A percentile compares a stretch with the other conserved stretches of the same genome.
Conservation (phyloP, 1,139 yeast genomes). For the Yamadazyma oceani region DNA sequence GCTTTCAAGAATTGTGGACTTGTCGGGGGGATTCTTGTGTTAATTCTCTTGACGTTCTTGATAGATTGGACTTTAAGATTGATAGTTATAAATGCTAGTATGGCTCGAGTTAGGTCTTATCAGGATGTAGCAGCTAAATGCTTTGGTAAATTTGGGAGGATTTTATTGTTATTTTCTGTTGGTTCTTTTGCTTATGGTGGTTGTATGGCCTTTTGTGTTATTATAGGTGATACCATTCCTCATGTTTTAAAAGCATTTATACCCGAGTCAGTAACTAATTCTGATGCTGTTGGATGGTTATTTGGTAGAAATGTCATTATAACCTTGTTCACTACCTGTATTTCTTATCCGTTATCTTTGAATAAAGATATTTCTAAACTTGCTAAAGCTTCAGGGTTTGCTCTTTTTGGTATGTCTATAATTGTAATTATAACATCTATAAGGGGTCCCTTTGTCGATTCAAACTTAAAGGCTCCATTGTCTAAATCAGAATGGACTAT, state of each 20-base stretch:
- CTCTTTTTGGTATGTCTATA: slow-evolving; percentile 77
- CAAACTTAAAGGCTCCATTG: slow-evolving; percentile 48
- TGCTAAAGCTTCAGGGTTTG: slow-evolving; percentile 87
- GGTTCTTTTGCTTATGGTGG: slow-evolving; percentile 95
- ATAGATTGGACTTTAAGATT: slow-evolving; percentile 86
- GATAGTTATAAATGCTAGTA: slow-evolving; percentile 79
- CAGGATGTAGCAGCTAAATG: slow-evolving; percentile 85
- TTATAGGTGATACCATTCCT: slow-evolving; percentile 93
- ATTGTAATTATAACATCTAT: slow-evolving; percentile 73
- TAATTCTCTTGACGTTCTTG: slow-evolving; percentile 60
- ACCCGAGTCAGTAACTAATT: slow-evolving; percentile 46
- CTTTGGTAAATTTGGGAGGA: slow-evolving; percentile 72
- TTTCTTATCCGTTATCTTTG: slow-evolving; percentile 82
- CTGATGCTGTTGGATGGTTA: slow-evolving; percentile 45
- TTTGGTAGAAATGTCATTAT: slow-evolving; percentile 70
- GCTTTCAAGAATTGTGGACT: slow-evolving; percentile 83
- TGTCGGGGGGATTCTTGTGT: slow-evolving; percentile 65
- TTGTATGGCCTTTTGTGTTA: slow-evolving; percentile 89
- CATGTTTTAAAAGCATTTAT: slow-evolving; percentile 76
- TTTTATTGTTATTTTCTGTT: slow-evolving; percentile 69
- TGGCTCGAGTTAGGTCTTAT: slow-evolving; percentile 74
- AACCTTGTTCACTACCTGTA: slow-evolving; percentile 62
- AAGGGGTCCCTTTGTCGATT: slow-evolving; percentile 65
- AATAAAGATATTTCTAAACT: slow-evolving; percentile 79
- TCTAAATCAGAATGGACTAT: slow-evolving; percentile 51